Evolutionary conservation across 305 asterid species (phyloP).

Genomic region (Solanum hybrid): DNA sequence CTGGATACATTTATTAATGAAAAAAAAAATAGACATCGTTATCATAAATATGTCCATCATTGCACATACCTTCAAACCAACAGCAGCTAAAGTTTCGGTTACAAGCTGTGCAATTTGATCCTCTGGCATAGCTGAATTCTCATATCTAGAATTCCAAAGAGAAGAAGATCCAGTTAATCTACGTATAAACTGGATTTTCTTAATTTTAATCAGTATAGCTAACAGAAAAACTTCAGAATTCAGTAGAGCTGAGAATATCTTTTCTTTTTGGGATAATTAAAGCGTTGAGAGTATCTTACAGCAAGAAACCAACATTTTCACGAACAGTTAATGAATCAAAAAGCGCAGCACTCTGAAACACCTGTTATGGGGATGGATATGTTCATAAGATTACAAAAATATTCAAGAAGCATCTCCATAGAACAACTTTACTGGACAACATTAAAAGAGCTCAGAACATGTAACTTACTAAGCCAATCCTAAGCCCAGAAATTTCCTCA

Average conservation of each 20-base stretch:
- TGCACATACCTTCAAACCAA: slow-evolving; percentile 82
- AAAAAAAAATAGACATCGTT: not conserved
- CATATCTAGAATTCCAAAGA: slow-evolving; percentile 49
- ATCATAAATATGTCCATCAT: not conserved
- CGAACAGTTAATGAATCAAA: slow-evolving; percentile 97
- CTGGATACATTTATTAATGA: not conserved
- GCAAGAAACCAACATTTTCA: slow-evolving; percentile 91
- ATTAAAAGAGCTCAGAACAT: slow-evolving; percentile 10
- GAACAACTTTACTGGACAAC: not conserved
- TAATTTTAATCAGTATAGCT: not conserved
- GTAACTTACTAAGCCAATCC: slow-evolving; percentile 87
- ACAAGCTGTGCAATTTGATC: slow-evolving; percentile 80
- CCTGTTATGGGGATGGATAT: slow-evolving; percentile 43
- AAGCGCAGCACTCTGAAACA: slow-evolving; percentile 97
- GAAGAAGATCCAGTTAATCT: slow-evolving; percentile 1
- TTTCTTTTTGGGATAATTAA: not conserved
- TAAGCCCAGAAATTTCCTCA: slow-evolving; percentile 90
- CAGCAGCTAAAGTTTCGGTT: slow-evolving; percentile 92
- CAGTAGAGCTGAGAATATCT: slow-evolving; percentile 3
- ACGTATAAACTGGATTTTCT: not conserved
- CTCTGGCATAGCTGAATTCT: slow-evolving; percentile 81
- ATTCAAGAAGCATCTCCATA: not conserved
- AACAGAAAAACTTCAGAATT: not conserved
- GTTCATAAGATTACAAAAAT: slow-evolving; percentile 1
- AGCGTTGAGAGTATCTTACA: slow-evolving; percentile 46